These are phyloP conservation scores for Colletotrichum noveboracense DNA, from an alignment of 2,329 filamentous ascomycete species.

Conservation along the genomic window DNA sequence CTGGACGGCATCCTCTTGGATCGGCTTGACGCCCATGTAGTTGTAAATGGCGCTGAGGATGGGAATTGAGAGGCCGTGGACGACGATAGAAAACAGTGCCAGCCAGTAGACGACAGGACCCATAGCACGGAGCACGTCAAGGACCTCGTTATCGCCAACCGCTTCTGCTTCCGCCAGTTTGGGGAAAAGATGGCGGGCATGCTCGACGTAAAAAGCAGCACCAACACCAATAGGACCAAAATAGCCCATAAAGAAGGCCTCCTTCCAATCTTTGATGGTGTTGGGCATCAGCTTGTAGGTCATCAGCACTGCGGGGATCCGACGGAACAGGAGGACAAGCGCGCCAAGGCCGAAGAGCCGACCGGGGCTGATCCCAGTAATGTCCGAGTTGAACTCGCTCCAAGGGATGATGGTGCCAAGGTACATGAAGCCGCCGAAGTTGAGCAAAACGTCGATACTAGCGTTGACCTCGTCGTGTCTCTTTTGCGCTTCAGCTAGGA, in stretches of 20 bases:
- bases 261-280: constrained; percentile 57
- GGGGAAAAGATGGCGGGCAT: constrained; percentile 47
- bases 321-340: constrained; percentile 58
- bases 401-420: constrained; percentile 62
- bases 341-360: constrained; percentile 57
- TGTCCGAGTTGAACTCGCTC: constrained; percentile 56
- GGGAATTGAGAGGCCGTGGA: constrained; percentile 55
- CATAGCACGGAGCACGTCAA: constrained; percentile 40
- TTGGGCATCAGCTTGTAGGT: constrained; percentile 61
- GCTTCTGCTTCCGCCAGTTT: constrained; percentile 34
- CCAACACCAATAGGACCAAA: constrained; percentile 82
- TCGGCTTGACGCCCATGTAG: constrained; percentile 42
- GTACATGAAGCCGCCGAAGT: constrained; percentile 66
- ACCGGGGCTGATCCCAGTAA: constrained; percentile 56
- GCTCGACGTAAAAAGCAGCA: constrained; percentile 75
- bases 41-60: constrained; percentile 43
- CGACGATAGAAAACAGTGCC: constrained; percentile 45
- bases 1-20: constrained; percentile 46
- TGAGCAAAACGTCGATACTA: constrained; percentile 61
- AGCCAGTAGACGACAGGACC: constrained; percentile 47
- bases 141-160: constrained; percentile 36
- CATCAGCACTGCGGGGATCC: constrained; percentile 60
- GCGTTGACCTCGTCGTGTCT: constrained; percentile 67
- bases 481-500: constrained; percentile 57
- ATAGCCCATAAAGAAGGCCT: constrained; percentile 67